Conservation (phyloP, 2,329 filamentous ascomycete genomes). For the Talaromyces islandicus region DNA sequence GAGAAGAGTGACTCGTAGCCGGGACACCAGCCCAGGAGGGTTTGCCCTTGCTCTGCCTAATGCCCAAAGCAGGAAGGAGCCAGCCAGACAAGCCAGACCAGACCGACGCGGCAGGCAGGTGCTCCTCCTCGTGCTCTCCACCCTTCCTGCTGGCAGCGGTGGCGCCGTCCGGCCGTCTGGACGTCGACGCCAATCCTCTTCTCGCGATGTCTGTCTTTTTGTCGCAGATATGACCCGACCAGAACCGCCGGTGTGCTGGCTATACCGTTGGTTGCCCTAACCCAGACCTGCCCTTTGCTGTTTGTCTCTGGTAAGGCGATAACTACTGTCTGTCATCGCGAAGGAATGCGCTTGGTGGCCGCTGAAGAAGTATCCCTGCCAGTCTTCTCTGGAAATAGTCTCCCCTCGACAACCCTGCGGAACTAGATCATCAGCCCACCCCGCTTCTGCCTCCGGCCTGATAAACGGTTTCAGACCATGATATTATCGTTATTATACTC, state of each 20-base stretch:
- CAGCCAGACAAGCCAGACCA: not conserved
- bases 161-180: not conserved
- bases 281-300: not conserved
- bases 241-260: not conserved
- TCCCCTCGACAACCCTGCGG: not conserved
- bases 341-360: not conserved
- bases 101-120: not conserved
- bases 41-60: not conserved
- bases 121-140: not conserved
- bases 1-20: not conserved
- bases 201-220: not conserved
- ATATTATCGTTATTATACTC: not conserved
- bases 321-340: not conserved
- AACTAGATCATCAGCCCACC: not conserved
- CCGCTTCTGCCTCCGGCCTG: not conserved
- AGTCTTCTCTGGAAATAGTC: not conserved
- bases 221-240: not conserved
- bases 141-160: not conserved
- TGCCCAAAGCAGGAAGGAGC: not conserved
- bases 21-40: not conserved
- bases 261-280: not conserved
- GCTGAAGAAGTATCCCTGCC: not conserved
- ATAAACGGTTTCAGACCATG: not conserved
- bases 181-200: not conserved
- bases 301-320: not conserved